Evolutionary conservation across 306 rosid species (phyloP).

Genomic region (Citrullus colocynthis): DNA sequence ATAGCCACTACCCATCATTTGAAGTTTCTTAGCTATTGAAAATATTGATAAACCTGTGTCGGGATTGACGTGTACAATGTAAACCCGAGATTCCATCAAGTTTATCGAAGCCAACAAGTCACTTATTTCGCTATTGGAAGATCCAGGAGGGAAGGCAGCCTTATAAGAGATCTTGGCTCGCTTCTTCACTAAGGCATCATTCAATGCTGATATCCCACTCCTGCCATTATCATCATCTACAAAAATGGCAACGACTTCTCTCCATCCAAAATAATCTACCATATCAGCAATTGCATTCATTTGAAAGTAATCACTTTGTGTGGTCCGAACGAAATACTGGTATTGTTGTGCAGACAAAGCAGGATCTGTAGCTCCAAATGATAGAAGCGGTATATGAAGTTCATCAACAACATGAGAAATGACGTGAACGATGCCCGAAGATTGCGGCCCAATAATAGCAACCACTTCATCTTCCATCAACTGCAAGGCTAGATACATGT

Average conservation of each 20-base stretch:
- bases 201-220: conserved; percentile 56
- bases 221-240: conserved; percentile 83
- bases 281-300: conserved; percentile 79
- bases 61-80: conserved; percentile 77
- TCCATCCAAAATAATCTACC: conserved; percentile 52
- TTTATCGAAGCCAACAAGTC: conserved; percentile 46
- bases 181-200: conserved; percentile 56
- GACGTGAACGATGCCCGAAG: conserved; percentile 84
- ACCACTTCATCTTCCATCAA: conserved; percentile 64
- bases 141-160: conserved; percentile 57
- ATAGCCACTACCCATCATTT: conserved; percentile 48
- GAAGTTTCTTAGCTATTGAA: conserved; percentile 40
- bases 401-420: conserved; percentile 80
- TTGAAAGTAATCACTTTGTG: conserved; percentile 64
- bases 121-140: conserved; percentile 19
- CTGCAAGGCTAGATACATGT: conserved; percentile 60
- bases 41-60: conserved; percentile 62
- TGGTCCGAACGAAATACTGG: conserved; percentile 67
- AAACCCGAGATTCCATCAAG: conserved; percentile 91
- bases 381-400: conserved; percentile 81
- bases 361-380: conserved; percentile 88
- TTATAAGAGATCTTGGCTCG: conserved; percentile 63
- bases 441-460: conserved; percentile 80
- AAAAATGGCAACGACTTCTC: conserved; percentile 67
- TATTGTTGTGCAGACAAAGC: conserved; percentile 65